These are phyloP conservation scores for Plantago lanceolata DNA, from an alignment of 305 asterid species.

Conservation along the genomic window DNA sequence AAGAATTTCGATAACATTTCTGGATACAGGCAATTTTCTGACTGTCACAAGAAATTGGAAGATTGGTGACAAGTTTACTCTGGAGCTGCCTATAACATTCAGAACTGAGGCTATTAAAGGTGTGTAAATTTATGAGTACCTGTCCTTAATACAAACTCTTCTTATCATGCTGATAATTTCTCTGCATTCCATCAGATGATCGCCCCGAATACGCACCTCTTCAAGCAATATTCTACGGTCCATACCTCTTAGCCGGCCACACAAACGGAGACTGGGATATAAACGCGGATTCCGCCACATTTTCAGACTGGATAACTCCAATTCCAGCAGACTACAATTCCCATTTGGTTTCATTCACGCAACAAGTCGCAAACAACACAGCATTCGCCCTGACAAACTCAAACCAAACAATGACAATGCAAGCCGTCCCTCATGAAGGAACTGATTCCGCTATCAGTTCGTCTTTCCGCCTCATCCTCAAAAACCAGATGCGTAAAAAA, in stretches of 20 bases:
- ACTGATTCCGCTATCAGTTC: constrained; percentile 48
- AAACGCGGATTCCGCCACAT: constrained; percentile 35
- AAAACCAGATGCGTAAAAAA: constrained; percentile 15
- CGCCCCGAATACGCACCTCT: constrained; percentile 53
- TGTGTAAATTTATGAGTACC: constrained; percentile 12
- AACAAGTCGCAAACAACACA: constrained; percentile 29
- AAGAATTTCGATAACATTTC: neutral
- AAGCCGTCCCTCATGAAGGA: constrained; percentile 40
- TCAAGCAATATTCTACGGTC: constrained; percentile 72
- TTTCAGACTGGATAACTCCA: constrained; percentile 58
- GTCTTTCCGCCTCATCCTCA: constrained; percentile 47
- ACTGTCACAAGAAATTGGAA: constrained; percentile 50
- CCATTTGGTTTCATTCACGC: constrained; percentile 51
- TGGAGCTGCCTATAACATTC: constrained; percentile 50
- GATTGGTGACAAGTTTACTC: constrained; percentile 52
- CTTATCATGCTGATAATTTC: neutral
- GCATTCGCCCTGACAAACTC: constrained; percentile 34
- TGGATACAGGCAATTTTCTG: constrained; percentile 56
- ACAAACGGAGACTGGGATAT: constrained; percentile 67
- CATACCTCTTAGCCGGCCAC: constrained; percentile 78
- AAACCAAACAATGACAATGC: constrained; percentile 38
- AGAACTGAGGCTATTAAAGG: constrained; percentile 79
- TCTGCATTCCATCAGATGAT: constrained; percentile 43
- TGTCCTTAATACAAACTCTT: neutral
- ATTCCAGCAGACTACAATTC: constrained; percentile 48